A percentile compares a stretch with the other conserved stretches of the same genome.
Evolutionary conservation across 2,329 filamentous ascomycete genomes (phyloP).

Genomic region (Remersonia thermophila): DNA sequence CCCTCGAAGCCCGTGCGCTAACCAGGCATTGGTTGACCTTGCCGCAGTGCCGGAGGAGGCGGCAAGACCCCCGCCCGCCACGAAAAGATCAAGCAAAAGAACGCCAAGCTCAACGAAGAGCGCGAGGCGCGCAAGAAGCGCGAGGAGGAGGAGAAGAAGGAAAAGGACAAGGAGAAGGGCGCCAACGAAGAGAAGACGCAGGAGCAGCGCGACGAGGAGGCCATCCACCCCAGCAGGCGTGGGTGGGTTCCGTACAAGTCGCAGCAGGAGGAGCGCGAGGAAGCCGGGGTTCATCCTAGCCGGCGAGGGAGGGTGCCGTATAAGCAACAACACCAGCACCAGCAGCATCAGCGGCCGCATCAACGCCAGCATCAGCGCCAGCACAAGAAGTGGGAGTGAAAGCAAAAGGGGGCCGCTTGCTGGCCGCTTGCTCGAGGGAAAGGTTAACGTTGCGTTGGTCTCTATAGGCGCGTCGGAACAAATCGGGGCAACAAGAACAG

Average conservation of each 20-base stretch:
- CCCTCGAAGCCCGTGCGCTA: neutral
- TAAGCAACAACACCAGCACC: no score
- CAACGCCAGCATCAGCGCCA: no score
- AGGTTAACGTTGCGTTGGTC: no score
- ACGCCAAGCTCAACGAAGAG: conserved; percentile 67
- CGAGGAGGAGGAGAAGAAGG: conserved; percentile 29
- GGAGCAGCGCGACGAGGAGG: conserved; percentile 19
- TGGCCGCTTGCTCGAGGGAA: no score
- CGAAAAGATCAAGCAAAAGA: conserved; percentile 74
- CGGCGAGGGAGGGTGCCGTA: conserved; percentile 1
- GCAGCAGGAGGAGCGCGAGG: neutral
- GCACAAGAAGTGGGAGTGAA: no score
- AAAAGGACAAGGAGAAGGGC: conserved; percentile 21
- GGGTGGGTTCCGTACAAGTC: conserved; percentile 19
- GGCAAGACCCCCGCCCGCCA: conserved; percentile 60
- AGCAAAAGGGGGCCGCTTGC: no score
- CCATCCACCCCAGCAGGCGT: conserved; percentile 41
- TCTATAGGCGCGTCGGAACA: no score
- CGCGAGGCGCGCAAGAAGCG: conserved; percentile 34
- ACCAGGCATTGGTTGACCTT: neutral
- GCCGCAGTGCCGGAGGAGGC: conserved; percentile 64
- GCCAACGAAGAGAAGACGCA: conserved; percentile 17
- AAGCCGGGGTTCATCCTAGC: no score
- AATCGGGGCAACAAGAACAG: no score
- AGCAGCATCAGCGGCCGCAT: no score